Conservation (phyloP, 31 red algal genomes). For the Asparagopsis taxiformis region DNA sequence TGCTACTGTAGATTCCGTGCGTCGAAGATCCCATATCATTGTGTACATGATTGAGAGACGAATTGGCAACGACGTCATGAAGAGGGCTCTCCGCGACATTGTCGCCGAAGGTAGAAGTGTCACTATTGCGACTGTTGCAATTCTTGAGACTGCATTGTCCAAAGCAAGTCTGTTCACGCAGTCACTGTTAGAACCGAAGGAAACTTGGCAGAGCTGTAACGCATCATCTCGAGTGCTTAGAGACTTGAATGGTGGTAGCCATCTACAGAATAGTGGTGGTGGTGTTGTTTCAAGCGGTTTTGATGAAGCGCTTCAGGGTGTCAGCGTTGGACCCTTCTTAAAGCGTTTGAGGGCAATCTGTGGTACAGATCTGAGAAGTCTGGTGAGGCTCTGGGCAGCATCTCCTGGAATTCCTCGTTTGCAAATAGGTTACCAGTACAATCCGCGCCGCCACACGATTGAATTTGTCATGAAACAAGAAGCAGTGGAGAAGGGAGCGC, state of each 20-base stretch:
- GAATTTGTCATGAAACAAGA: conserved; percentile 70
- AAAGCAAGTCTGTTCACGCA: background rate
- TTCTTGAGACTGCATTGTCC: conserved; percentile 15
- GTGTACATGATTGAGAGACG: conserved; percentile 67
- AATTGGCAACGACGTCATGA: conserved; percentile 62
- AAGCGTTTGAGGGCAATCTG: conserved; percentile 63
- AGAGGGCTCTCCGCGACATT: conserved; percentile 65
- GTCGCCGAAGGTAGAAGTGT: conserved; percentile 57
- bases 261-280: conserved; percentile 7
- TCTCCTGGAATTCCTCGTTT: conserved; percentile 49
- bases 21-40: conserved; percentile 49
- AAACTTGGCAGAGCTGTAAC: background rate
- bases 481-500: conserved; percentile 8
- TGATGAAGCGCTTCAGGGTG: conserved; percentile 64
- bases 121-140: conserved; percentile 16
- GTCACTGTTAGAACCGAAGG: background rate
- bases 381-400: conserved; percentile 69
- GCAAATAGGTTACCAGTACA: conserved; percentile 56
- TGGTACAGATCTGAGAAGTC: conserved; percentile 48
- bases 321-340: conserved; percentile 61
- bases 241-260: conserved; percentile 36
- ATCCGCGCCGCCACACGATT: conserved; percentile 39
- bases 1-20: conserved; percentile 22
- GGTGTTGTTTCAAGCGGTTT: conserved; percentile 52
- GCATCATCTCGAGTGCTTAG: conserved; percentile 21